These are phyloP conservation scores for Thielaviopsis populi DNA, from an alignment of 2,329 filamentous ascomycete species.

Conservation along the genomic window DNA sequence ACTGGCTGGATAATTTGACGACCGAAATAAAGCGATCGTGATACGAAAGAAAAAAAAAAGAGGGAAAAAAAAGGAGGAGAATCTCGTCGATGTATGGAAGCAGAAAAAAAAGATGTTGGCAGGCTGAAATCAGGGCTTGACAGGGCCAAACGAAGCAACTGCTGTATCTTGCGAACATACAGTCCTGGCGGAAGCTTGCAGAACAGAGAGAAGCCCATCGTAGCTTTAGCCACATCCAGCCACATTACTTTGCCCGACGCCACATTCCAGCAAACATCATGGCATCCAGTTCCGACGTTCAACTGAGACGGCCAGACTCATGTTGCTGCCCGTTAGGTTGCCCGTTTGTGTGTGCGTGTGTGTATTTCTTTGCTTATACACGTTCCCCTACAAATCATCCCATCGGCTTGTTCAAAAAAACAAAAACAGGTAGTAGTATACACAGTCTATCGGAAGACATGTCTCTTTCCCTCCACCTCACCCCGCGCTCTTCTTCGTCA, in stretches of 20 bases:
- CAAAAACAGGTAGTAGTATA: conserved; percentile 13
- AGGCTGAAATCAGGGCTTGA: background rate
- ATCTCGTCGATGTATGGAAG: background rate
- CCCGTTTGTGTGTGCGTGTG: background rate
- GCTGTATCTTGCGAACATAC: background rate
- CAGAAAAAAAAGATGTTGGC: background rate
- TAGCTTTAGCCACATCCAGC: background rate
- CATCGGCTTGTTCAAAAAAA: background rate
- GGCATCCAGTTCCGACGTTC: background rate
- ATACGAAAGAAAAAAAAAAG: background rate
- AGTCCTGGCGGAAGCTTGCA: background rate
- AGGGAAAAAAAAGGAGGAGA: background rate
- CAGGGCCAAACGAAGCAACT: background rate
- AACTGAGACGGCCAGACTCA: background rate
- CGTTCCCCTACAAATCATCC: background rate
- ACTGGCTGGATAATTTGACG: background rate
- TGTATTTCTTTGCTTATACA: background rate
- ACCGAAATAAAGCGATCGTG: background rate
- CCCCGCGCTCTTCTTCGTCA: background rate
- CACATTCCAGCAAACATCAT: background rate
- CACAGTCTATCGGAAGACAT: conserved; percentile 9
- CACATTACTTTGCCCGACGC: background rate
- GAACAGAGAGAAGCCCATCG: background rate
- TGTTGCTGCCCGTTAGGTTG: too few species aligned
- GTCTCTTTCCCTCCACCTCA: background rate